Evolutionary conservation across 2,329 filamentous ascomycete genomes (phyloP).

Genomic region (Camptophora hylomeconis): DNA sequence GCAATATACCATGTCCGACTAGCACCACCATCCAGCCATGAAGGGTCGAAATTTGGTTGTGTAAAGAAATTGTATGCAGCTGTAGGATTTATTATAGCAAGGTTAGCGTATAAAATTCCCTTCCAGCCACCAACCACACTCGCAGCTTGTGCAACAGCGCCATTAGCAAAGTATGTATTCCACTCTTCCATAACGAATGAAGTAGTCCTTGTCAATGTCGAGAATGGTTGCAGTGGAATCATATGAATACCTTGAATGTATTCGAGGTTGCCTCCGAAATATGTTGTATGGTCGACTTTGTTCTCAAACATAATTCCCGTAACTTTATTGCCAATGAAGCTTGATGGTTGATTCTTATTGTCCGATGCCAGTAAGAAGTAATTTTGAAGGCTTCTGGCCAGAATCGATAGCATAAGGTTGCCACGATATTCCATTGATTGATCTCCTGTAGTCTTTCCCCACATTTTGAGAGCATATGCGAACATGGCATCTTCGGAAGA

Average conservation of each 20-base stretch:
- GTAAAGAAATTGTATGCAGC: constrained; percentile 65
- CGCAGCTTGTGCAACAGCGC: constrained; percentile 43
- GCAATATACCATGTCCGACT: constrained; percentile 76
- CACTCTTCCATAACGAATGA: constrained; percentile 74
- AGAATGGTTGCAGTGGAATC: constrained; percentile 60
- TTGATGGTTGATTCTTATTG: constrained; percentile 58
- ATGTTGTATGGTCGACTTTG: constrained; percentile 86
- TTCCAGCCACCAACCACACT: constrained; percentile 65
- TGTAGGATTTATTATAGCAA: constrained; percentile 60
- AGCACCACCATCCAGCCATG: constrained; percentile 62
- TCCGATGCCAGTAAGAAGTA: constrained; percentile 70
- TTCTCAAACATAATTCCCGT: constrained; percentile 73
- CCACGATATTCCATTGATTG: constrained; percentile 66
- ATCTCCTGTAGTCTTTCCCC: constrained; percentile 70
- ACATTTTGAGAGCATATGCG: constrained; percentile 82
- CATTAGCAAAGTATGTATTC: constrained; percentile 60
- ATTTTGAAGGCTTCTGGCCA: constrained; percentile 56
- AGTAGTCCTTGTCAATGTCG: constrained; percentile 50
- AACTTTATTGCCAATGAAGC: constrained; percentile 71
- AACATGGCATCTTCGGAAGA: constrained; percentile 84
- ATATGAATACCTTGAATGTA: constrained; percentile 69
- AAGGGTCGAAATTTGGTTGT: constrained; percentile 48
- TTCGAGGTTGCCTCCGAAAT: constrained; percentile 63
- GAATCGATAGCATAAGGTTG: constrained; percentile 71
- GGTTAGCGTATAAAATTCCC: constrained; percentile 70